Evolutionary conservation across 257 asterid genomes (phyloP).

Genomic region (Jacaranda mimosifolia): DNA sequence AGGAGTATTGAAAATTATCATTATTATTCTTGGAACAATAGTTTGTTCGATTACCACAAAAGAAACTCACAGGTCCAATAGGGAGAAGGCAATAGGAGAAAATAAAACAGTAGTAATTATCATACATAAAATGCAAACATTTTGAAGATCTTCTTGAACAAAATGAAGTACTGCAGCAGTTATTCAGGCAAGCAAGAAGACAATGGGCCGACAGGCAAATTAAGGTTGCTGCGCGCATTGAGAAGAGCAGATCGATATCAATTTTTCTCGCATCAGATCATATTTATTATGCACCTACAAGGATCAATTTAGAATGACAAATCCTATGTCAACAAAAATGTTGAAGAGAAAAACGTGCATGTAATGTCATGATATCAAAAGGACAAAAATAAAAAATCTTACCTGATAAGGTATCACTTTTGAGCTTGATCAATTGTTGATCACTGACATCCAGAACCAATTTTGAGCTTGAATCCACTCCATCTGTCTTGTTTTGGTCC

Average conservation of each 20-base stretch:
- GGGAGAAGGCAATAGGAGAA: neutral
- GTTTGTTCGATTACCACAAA: neutral
- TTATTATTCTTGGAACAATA: neutral
- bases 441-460: conserved; percentile 25
- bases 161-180: neutral
- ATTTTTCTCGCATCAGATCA: neutral
- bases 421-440: neutral
- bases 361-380: neutral
- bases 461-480: conserved; percentile 32
- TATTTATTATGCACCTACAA: neutral
- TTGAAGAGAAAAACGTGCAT: neutral
- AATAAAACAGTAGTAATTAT: neutral
- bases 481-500: neutral
- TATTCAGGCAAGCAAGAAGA: neutral
- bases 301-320: neutral
- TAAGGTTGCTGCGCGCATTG: no score
- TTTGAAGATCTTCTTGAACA: neutral
- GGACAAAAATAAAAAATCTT: neutral
- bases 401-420: neutral
- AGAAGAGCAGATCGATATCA: neutral
- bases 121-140: neutral
- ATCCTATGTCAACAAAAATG: neutral
- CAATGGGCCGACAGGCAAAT: neutral
- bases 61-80: neutral
- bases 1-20: neutral